These are phyloP conservation scores for Magnolia officinalis DNA, from an alignment of 164 flowering plant species.

Conservation along the genomic window DNA sequence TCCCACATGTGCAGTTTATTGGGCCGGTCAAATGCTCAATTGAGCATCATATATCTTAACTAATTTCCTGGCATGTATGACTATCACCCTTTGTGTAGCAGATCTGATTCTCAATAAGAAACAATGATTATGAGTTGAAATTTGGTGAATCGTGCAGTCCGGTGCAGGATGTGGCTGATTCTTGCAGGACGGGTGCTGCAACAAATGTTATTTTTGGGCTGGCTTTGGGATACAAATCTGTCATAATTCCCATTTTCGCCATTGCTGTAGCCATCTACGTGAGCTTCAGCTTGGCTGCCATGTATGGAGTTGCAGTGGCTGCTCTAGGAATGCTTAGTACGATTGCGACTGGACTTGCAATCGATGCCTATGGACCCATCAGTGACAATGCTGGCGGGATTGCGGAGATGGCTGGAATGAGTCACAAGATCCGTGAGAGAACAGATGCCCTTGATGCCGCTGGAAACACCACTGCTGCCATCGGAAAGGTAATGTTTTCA, in stretches of 20 bases:
- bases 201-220: slow-evolving; percentile 61
- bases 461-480: slow-evolving; percentile 24
- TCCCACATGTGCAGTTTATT: background rate
- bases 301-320: slow-evolving; percentile 57
- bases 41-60: too few relatives aligned
- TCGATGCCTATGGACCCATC: slow-evolving; percentile 23
- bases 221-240: slow-evolving; percentile 55
- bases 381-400: slow-evolving; percentile 25
- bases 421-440: slow-evolving; percentile 16
- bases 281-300: slow-evolving; percentile 54
- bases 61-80: too few relatives aligned
- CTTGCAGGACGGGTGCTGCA: slow-evolving; percentile 60
- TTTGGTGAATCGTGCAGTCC: slow-evolving; percentile 33
- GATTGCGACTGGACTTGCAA: slow-evolving; percentile 18
- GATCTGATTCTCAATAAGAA: background rate
- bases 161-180: slow-evolving; percentile 59
- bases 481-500: slow-evolving; percentile 15
- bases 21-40: too few relatives aligned
- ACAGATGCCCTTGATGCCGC: slow-evolving; percentile 24
- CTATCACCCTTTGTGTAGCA: too few relatives aligned
- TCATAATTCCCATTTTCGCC: slow-evolving; percentile 54
- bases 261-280: slow-evolving; percentile 46
- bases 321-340: slow-evolving; percentile 47
- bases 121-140: background rate
- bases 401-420: slow-evolving; percentile 23